phyloP scores from a whole-genome alignment of 2,329 filamentous ascomycete genomes.

The Nigrospora oryzae region DNA sequence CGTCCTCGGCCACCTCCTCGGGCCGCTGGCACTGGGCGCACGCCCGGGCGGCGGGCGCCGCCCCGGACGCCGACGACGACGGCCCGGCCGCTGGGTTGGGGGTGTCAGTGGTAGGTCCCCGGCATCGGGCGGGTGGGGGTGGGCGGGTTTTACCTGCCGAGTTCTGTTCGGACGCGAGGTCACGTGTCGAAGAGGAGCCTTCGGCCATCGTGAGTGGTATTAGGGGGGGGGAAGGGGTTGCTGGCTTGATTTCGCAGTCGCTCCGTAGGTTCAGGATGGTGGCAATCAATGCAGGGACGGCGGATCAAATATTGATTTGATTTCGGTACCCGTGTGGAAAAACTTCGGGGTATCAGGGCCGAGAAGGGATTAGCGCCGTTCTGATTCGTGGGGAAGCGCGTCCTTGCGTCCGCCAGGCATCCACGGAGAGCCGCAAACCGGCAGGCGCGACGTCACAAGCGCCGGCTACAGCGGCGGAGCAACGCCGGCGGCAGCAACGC shows the following conservation, averaged over 20 bases:
- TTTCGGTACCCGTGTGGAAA: not conserved
- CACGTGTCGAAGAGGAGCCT: not conserved
- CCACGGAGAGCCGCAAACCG: too few relatives aligned
- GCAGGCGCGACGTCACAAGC: too few relatives aligned
- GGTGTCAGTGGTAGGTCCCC: not conserved
- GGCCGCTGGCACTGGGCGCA: not conserved
- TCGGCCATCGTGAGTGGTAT: not conserved
- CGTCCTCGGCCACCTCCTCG: not conserved
- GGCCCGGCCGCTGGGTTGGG: not conserved
- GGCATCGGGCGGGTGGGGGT: not conserved
- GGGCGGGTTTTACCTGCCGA: not conserved
- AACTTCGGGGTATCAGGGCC: not conserved
- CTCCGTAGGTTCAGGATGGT: not conserved
- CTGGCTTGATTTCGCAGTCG: not conserved
- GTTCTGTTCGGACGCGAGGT: not conserved
- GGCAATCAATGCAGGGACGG: not conserved
- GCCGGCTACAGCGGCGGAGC: too few relatives aligned
- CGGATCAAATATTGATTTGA: not conserved
- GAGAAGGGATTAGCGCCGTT: not conserved
- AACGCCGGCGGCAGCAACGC: too few relatives aligned
- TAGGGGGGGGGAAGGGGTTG: not conserved
- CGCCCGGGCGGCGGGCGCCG: not conserved
- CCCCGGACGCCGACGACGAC: not conserved
- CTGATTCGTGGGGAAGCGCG: not conserved
- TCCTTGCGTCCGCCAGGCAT: too few relatives aligned